Conservation (phyloP, 2,329 filamentous ascomycete species). For the Claviceps maximensis region DNA sequence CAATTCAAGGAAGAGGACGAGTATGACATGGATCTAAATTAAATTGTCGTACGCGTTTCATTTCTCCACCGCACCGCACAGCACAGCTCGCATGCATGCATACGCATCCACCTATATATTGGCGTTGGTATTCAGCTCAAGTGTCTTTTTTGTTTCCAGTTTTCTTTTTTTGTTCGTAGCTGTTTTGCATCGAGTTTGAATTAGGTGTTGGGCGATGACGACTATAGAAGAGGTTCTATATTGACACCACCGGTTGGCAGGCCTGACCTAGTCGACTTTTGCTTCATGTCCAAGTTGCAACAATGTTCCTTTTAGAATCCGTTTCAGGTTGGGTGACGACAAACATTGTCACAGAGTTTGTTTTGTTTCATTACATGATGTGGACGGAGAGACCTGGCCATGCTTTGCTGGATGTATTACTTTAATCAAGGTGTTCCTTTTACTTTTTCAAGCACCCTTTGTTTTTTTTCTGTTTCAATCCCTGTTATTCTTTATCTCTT, state of each 20-base stretch:
- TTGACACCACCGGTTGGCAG: not conserved
- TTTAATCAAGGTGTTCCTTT: not conserved
- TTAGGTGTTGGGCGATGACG: not conserved
- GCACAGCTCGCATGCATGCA: not conserved
- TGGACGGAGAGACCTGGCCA: not conserved
- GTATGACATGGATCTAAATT: conserved; percentile 65
- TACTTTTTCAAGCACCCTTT: not conserved
- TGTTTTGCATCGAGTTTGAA: conserved; percentile 1
- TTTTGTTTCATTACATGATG: not conserved
- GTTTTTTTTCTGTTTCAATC: not conserved
- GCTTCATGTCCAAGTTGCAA: too few relatives aligned
- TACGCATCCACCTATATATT: conserved; percentile 6
- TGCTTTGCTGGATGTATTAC: not conserved
- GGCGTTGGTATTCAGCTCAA: conserved; percentile 6
- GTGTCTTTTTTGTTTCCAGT: not conserved
- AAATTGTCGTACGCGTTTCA: conserved; percentile 11
- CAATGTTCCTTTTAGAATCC: not conserved
- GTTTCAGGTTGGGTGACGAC: not conserved
- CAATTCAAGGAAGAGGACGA: conserved; percentile 93
- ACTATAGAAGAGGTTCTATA: not conserved
- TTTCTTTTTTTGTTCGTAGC: not conserved
- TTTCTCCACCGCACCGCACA: conserved; percentile 4
- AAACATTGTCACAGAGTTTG: not conserved
- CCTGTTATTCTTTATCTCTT: not conserved
- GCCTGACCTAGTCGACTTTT: too few relatives aligned